Evolutionary conservation across 352 stramenopile species (phyloP).

Genomic region (Phytophthora citricola): DNA sequence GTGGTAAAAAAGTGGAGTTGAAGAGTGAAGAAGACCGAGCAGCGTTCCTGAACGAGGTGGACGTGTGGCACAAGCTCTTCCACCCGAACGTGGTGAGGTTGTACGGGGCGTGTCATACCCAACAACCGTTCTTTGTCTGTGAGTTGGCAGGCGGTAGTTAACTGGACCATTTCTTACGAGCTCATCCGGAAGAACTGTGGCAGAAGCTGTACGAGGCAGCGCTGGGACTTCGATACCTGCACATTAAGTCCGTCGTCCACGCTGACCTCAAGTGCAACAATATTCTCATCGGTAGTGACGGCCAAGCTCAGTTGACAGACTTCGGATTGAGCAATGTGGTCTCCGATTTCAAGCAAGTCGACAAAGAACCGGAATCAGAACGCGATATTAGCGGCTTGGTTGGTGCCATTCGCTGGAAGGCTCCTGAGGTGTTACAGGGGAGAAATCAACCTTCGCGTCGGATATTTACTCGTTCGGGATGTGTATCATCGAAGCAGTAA

Average conservation of each 20-base stretch:
- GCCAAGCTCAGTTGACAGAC: conserved; percentile 20
- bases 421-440: conserved; percentile 17
- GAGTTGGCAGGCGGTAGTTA: conserved; percentile 17
- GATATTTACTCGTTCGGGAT: conserved; percentile 39
- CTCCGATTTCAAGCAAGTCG: neutral
- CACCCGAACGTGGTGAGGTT: conserved; percentile 20
- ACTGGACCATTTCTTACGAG: conserved; percentile 13
- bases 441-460: conserved; percentile 14
- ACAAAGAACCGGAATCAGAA: conserved; percentile 3
- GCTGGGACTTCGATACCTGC: conserved; percentile 64
- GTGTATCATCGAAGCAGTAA: conserved; percentile 18
- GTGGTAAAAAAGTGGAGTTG: conserved; percentile 32
- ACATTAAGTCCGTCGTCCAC: conserved; percentile 53
- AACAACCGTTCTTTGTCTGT: conserved; percentile 18
- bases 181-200: no score
- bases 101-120: conserved; percentile 11
- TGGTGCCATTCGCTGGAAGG: conserved; percentile 24
- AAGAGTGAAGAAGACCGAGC: conserved; percentile 13
- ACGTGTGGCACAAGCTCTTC: conserved; percentile 15
- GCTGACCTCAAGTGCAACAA: conserved; percentile 66
- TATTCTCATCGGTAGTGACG: conserved; percentile 25
- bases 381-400: neutral
- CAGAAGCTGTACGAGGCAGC: conserved; percentile 33
- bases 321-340: conserved; percentile 20
- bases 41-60: conserved; percentile 22